These are phyloP conservation scores for Annulohypoxylon bovei DNA, from an alignment of 495 filamentous ascomycete species.

Conservation along the genomic window DNA sequence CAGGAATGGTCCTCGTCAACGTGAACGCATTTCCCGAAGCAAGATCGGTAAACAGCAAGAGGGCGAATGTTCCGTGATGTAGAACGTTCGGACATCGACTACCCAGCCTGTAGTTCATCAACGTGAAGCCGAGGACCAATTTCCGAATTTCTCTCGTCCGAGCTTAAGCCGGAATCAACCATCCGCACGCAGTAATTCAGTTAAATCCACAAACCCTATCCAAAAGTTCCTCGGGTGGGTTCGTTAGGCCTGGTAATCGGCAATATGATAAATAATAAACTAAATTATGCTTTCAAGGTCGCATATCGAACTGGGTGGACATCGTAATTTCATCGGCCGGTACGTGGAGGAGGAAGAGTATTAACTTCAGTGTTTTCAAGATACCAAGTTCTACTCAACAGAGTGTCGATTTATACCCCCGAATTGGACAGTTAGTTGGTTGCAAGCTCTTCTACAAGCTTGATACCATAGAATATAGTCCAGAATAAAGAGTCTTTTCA, in stretches of 20 bases:
- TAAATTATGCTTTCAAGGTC: neutral
- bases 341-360: neutral
- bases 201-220: constrained; percentile 10
- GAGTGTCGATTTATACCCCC: constrained; percentile 15
- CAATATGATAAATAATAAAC: neutral
- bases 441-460: constrained; percentile 5
- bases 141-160: neutral
- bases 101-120: neutral
- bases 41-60: constrained; percentile 86
- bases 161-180: neutral
- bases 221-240: neutral
- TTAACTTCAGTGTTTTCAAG: neutral
- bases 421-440: neutral
- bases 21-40: constrained; percentile 84
- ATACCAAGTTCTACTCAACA: constrained; percentile 20
- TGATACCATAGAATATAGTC: neutral
- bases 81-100: constrained; percentile 39
- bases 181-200: neutral
- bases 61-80: constrained; percentile 88
- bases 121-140: neutral
- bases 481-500: neutral
- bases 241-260: neutral
- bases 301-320: constrained; percentile 9
- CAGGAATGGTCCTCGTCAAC: constrained; percentile 69
- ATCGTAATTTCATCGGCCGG: neutral